Percentiles rank a stretch among this genome's conserved stretches.
These are phyloP conservation scores for Aaosphaeria pasadenensis DNA, from an alignment of 2,329 filamentous ascomycete genomes.

Conservation along the genomic window DNA sequence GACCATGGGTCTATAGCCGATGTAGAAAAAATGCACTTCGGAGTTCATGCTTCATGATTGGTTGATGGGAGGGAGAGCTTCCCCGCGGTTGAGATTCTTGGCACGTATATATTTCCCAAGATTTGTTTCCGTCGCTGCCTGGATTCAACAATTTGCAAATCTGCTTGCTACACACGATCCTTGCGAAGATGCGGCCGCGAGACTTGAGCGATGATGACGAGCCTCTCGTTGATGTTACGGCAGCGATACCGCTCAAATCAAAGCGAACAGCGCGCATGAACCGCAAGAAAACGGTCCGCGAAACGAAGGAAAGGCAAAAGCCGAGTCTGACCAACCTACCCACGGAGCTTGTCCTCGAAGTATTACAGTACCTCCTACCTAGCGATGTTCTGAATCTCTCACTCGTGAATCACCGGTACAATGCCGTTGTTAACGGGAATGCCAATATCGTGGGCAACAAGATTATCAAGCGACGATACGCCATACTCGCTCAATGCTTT, in stretches of 20 bases:
- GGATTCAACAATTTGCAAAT: no score
- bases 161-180: conserved; percentile 3
- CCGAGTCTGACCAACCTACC: conserved; percentile 48
- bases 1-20: no score
- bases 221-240: conserved; percentile 51
- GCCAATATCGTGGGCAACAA: conserved; percentile 42
- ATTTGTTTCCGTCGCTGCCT: no score
- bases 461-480: conserved; percentile 50
- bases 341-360: conserved; percentile 51
- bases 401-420: conserved; percentile 43
- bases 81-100: no score
- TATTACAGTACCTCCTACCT: conserved; percentile 47
- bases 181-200: conserved; percentile 17
- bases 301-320: conserved; percentile 23
- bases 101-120: no score
- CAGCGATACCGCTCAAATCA: conserved; percentile 47
- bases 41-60: no score
- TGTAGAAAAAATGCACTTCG: no score
- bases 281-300: conserved; percentile 35
- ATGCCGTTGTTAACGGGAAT: conserved; percentile 45
- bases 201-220: conserved; percentile 37
- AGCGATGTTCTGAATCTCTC: conserved; percentile 51
- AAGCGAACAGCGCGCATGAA: conserved; percentile 53
- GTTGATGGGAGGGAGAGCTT: no score
- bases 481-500: conserved; percentile 51